Percentiles rank a stretch among this genome's conserved stretches.
phyloP scores from a whole-genome alignment of 2,329 filamentous ascomycete species.

The Exophiala bonariae region DNA sequence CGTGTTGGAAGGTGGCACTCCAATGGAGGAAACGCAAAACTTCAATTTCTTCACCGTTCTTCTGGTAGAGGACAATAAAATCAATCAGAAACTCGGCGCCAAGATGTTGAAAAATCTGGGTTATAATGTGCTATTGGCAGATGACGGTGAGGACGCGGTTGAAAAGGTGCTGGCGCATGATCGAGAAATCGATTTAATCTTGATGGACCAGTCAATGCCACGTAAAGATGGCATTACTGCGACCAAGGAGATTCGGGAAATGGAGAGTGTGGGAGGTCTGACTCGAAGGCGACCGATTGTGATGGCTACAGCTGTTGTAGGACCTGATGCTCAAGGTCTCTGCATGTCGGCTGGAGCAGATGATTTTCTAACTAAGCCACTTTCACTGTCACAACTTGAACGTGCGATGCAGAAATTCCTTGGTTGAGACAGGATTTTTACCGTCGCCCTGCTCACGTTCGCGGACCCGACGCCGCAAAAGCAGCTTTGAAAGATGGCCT shows the following conservation, averaged over 20 bases:
- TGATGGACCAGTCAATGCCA: slow-evolving; percentile 37
- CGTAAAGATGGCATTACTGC: slow-evolving; percentile 33
- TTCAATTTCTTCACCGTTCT: slow-evolving; percentile 57
- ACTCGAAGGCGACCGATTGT: slow-evolving; percentile 30
- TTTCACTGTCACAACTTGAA: slow-evolving; percentile 23
- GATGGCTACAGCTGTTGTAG: slow-evolving; percentile 34
- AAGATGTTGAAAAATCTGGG: slow-evolving; percentile 68
- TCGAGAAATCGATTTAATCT: slow-evolving; percentile 30
- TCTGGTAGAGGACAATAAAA: slow-evolving; percentile 58
- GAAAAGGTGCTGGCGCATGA: slow-evolving; percentile 29
- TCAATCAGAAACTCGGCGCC: slow-evolving; percentile 60
- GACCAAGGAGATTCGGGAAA: slow-evolving; percentile 31
- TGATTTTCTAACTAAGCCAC: slow-evolving; percentile 34
- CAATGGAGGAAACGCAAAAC: slow-evolving; percentile 13
- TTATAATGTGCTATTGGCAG: slow-evolving; percentile 55
- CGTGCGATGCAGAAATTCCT: slow-evolving; percentile 19
- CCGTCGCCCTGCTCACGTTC: background rate
- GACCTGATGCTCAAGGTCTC: slow-evolving; percentile 26
- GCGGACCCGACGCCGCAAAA: no score
- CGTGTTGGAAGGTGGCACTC: slow-evolving; percentile 21
- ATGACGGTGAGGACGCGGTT: slow-evolving; percentile 32
- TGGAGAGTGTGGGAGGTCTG: slow-evolving; percentile 34
- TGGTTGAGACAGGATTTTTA: slow-evolving; percentile 2
- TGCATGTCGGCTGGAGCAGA: slow-evolving; percentile 33
- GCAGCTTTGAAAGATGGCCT: no score